Percentiles rank a stretch among this genome's conserved stretches.
phyloP scores from a whole-genome alignment of 2,329 filamentous ascomycete species.

The Colletotrichum abscissum region DNA sequence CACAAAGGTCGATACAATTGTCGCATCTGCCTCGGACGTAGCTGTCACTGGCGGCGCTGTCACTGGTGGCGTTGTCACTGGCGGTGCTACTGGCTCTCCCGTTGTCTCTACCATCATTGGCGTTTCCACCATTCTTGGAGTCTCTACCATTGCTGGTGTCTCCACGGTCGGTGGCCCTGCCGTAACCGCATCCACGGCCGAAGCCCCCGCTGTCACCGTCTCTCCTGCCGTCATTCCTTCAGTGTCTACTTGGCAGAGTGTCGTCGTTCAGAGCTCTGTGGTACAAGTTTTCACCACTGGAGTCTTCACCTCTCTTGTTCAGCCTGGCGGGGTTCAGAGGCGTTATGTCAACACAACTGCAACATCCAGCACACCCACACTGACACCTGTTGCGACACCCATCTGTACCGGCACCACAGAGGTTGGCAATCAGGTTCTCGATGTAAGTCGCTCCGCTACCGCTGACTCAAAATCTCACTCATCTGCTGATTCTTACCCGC shows the following conservation, averaged over 20 bases:
- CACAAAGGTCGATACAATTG: constrained; percentile 12
- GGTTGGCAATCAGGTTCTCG: constrained; percentile 51
- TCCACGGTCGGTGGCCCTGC: background rate
- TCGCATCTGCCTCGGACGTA: background rate
- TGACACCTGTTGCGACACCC: constrained; percentile 28
- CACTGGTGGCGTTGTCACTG: constrained; percentile 42
- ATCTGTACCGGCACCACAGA: constrained; percentile 37
- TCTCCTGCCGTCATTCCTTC: constrained; percentile 39
- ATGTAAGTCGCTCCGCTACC: constrained; percentile 47
- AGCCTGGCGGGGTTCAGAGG: constrained; percentile 7
- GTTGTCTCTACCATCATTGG: background rate
- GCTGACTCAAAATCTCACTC: too few relatives aligned
- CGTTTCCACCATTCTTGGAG: background rate
- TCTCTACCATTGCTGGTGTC: background rate
- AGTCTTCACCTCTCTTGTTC: background rate
- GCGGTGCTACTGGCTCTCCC: constrained; percentile 32
- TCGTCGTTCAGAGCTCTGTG: constrained; percentile 21
- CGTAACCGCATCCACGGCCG: background rate
- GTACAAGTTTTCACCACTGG: constrained; percentile 10
- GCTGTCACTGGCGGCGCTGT: background rate
- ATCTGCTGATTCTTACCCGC: background rate
- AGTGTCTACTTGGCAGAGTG: constrained; percentile 41
- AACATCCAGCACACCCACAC: background rate
- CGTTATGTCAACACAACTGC: constrained; percentile 15
- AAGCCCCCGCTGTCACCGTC: background rate